These are phyloP conservation scores for Bacidia rubella DNA, from an alignment of 495 filamentous ascomycete species.

Conservation along the genomic window DNA sequence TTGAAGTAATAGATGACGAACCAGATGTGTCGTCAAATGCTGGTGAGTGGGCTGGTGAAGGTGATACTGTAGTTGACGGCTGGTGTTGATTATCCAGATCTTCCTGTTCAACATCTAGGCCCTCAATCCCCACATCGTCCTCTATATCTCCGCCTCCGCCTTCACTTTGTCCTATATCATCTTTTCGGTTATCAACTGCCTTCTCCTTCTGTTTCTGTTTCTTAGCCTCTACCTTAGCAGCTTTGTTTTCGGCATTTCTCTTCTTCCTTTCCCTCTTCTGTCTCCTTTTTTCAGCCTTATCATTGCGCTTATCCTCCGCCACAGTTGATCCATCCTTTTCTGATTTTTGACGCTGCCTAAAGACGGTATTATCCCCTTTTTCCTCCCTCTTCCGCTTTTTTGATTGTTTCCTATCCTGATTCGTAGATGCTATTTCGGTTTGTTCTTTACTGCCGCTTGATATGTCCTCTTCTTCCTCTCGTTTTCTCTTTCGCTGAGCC, in stretches of 20 bases:
- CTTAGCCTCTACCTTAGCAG: background rate
- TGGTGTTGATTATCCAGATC: slow-evolving; percentile 30
- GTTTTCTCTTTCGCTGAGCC: slow-evolving; percentile 46
- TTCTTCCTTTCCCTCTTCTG: slow-evolving; percentile 39
- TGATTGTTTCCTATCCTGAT: slow-evolving; percentile 28
- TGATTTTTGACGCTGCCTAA: background rate
- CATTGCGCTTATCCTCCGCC: background rate
- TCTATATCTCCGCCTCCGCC: slow-evolving; percentile 3
- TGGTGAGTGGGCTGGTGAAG: slow-evolving; percentile 47
- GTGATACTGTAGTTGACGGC: slow-evolving; percentile 30
- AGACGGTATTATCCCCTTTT: slow-evolving; percentile 14
- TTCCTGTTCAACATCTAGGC: slow-evolving; percentile 18
- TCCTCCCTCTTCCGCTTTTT: slow-evolving; percentile 30
- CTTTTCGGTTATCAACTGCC: slow-evolving; percentile 11
- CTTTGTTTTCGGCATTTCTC: slow-evolving; percentile 22
- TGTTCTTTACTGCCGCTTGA: slow-evolving; percentile 21
- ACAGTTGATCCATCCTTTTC: background rate
- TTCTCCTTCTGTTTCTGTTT: slow-evolving; percentile 1
- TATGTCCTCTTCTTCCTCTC: slow-evolving; percentile 30
- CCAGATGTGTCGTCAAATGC: slow-evolving; percentile 49
- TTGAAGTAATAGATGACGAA: slow-evolving; percentile 60
- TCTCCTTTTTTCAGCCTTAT: slow-evolving; percentile 28
- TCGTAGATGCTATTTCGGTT: too few relatives aligned
- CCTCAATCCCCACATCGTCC: slow-evolving; percentile 23
- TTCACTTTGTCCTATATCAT: slow-evolving; percentile 6